phyloP scores from a whole-genome alignment of 2,329 filamentous ascomycete species.

The Fusarium pseudonygamai region DNA sequence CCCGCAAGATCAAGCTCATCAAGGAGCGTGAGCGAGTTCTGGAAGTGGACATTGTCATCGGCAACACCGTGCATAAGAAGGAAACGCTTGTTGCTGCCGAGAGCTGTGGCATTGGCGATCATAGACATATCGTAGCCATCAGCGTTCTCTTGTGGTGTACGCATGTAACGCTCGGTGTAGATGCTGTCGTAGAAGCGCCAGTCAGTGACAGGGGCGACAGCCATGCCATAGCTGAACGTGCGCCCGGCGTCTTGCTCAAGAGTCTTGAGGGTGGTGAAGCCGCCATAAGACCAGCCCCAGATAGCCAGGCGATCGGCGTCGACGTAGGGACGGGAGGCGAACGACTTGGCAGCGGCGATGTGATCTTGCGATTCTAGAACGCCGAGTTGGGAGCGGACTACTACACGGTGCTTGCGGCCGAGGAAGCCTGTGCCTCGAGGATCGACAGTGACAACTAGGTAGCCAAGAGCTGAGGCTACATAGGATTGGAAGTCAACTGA shows the following conservation, averaged over 20 bases:
- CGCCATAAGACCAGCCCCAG: constrained; percentile 99
- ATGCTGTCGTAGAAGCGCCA: constrained; percentile 96
- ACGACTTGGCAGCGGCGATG: constrained; percentile 87
- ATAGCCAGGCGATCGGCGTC: constrained; percentile 86
- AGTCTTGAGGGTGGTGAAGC: constrained; percentile 94
- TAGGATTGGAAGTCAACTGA: constrained; percentile 90
- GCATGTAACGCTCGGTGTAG: constrained; percentile 98
- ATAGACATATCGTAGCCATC: constrained; percentile 79
- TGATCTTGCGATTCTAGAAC: constrained; percentile 88
- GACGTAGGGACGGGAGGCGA: constrained; percentile 83
- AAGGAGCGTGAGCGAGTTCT: constrained; percentile 88
- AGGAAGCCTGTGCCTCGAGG: constrained; percentile 92
- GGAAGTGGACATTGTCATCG: constrained; percentile 97
- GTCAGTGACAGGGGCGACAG: constrained; percentile 97
- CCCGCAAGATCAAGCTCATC: constrained; percentile 84
- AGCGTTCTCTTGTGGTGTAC: constrained; percentile 84
- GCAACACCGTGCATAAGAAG: constrained; percentile 95
- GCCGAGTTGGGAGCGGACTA: constrained; percentile 85
- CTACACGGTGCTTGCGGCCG: constrained; percentile 83
- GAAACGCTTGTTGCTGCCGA: constrained; percentile 84
- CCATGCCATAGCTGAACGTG: constrained; percentile 97
- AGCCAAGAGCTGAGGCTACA: constrained; percentile 84
- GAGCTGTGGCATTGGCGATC: constrained; percentile 77
- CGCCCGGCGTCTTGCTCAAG: constrained; percentile 88
- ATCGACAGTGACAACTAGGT: constrained; percentile 94